Conservation (phyloP, 179 eudicot genomes). For the Beta corolliflora region DNA sequence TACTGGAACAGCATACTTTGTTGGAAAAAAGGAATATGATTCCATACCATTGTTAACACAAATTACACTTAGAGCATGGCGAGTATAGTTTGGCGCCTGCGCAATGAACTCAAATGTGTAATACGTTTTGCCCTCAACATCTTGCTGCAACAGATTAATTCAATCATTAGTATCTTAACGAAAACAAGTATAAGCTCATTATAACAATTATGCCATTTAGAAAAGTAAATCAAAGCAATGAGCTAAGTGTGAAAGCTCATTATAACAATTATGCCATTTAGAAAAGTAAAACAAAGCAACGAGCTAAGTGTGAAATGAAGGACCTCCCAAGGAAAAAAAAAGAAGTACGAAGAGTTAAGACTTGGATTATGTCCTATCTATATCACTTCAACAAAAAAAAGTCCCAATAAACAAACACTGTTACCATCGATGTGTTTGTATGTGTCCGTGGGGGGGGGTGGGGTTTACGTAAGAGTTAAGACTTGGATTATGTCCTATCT, state of each 20-base stretch:
- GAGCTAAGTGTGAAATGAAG: not conserved
- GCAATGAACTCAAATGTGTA: slow-evolving; percentile 88
- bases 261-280: not conserved
- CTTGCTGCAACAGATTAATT: slow-evolving; percentile 55
- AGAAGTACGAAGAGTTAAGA: not conserved
- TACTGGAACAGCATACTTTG: not conserved
- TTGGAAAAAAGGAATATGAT: not conserved
- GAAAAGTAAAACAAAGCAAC: not conserved
- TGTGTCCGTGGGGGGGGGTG: not conserved
- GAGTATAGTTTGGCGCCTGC: slow-evolving; percentile 87
- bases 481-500: not conserved
- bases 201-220: not conserved
- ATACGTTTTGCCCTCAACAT: slow-evolving; percentile 77
- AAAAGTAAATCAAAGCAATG: not conserved
- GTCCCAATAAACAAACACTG: not conserved
- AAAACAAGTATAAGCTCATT: slow-evolving; percentile 8
- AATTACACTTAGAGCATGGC: slow-evolving; percentile 85
- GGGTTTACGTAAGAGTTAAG: not conserved
- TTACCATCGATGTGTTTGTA: not conserved
- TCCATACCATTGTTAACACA: slow-evolving; percentile 86
- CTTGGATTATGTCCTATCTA: not conserved
- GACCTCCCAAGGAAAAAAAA: too few species aligned
- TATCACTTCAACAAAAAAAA: not conserved
- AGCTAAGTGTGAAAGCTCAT: not conserved
- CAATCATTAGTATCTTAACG: not conserved